A percentile compares a stretch with the other conserved stretches of the same genome.
Evolutionary conservation across 192 early-diverging fungal species (phyloP).

Genomic region (Linnemannia zychae): DNA sequence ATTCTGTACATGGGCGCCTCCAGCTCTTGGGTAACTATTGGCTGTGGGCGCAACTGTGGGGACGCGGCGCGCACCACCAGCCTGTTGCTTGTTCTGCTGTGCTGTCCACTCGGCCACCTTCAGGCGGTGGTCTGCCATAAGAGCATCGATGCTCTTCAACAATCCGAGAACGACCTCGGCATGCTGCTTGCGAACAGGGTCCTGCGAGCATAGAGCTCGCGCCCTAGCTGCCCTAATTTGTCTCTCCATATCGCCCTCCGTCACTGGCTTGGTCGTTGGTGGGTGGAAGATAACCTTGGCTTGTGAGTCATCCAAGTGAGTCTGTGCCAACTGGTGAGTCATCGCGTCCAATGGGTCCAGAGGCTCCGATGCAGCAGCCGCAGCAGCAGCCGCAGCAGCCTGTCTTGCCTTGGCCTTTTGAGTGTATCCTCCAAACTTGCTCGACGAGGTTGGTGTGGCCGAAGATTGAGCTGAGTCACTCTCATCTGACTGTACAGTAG

Average conservation of each 20-base stretch:
- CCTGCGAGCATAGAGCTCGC: constrained; percentile 32
- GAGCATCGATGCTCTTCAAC: constrained; percentile 40
- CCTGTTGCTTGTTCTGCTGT: constrained; percentile 10
- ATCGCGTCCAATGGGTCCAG: constrained; percentile 48
- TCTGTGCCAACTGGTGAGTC: constrained; percentile 40
- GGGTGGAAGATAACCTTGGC: constrained; percentile 11
- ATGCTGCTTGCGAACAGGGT: constrained; percentile 45
- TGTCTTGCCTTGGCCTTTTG: constrained; percentile 45
- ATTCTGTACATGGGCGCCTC: constrained; percentile 34
- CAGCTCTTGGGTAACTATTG: constrained; percentile 21
- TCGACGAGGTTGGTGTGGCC: constrained; percentile 11
- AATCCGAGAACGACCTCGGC: constrained; percentile 40
- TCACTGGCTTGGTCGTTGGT: constrained; percentile 31
- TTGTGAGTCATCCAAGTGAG: constrained; percentile 8
- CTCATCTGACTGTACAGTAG: neutral
- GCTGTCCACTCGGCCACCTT: constrained; percentile 31
- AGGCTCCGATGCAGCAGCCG: constrained; percentile 16
- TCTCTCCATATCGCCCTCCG: constrained; percentile 37
- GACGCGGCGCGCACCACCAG: neutral
- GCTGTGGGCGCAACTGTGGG: neutral
- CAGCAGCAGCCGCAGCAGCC: constrained; percentile 42
- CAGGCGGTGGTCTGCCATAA: constrained; percentile 36
- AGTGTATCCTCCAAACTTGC: constrained; percentile 31
- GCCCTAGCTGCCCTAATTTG: constrained; percentile 48
- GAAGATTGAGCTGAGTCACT: neutral